Percentiles rank a stretch among this genome's conserved stretches.
Evolutionary conservation across 2,329 filamentous ascomycete genomes (phyloP).

Genomic region (Delphinella strobiligena): DNA sequence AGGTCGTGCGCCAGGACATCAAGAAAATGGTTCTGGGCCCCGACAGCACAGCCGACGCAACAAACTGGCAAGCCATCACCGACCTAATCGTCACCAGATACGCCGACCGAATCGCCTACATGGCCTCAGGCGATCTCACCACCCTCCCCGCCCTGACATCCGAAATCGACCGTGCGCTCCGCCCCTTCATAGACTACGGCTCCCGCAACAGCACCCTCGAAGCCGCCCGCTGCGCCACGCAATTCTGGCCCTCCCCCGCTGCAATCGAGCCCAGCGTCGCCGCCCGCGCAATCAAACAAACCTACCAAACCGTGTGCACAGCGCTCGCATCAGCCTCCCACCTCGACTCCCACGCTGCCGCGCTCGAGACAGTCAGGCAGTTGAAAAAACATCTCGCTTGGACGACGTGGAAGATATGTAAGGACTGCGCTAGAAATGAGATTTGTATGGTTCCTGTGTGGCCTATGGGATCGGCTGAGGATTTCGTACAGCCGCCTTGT

Average conservation of each 20-base stretch:
- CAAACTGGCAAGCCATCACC: conserved; percentile 55
- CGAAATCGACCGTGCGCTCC: conserved; percentile 20
- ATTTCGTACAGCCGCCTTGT: conserved; percentile 41
- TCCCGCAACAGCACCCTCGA: conserved; percentile 27
- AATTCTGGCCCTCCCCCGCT: conserved; percentile 23
- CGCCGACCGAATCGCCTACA: conserved; percentile 38
- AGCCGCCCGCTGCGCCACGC: conserved; percentile 34
- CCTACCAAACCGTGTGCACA: conserved; percentile 22
- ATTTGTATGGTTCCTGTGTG: conserved; percentile 53
- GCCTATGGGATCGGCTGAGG: conserved; percentile 44
- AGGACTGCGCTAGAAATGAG: conserved; percentile 41
- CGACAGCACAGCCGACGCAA: conserved; percentile 2
- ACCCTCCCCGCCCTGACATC: conserved; percentile 13
- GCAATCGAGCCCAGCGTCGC: conserved; percentile 13
- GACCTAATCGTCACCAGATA: conserved; percentile 57
- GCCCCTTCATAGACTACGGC: conserved; percentile 27
- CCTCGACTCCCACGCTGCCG: conserved; percentile 13
- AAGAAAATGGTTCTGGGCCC: conserved; percentile 28
- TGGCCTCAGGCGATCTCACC: conserved; percentile 16
- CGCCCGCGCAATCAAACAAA: conserved; percentile 18
- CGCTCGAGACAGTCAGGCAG: conserved; percentile 21
- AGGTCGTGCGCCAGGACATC: conserved; percentile 32
- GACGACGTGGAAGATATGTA: conserved; percentile 48
- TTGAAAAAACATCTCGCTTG: conserved; percentile 44
- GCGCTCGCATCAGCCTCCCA: conserved; percentile 17